phyloP scores from a whole-genome alignment of 208 protist genomes.

The Leishmania major region DNA sequence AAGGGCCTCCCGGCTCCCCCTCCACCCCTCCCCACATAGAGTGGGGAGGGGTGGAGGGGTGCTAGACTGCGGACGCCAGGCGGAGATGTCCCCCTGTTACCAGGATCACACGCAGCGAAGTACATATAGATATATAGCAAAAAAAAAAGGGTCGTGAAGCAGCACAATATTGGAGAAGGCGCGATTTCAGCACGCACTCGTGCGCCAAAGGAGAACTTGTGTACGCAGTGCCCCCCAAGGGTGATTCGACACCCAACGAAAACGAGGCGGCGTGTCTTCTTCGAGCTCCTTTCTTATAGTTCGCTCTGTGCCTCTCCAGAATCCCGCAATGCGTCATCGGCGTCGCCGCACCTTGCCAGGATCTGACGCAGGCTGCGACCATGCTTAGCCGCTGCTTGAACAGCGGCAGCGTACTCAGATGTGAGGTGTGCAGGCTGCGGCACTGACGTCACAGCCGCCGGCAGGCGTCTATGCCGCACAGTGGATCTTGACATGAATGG shows the following conservation, averaged over 20 bases:
- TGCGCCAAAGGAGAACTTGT: neutral
- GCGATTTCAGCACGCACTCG: neutral
- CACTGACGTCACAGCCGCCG: neutral
- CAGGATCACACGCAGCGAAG: too few species aligned
- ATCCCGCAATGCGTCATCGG: neutral
- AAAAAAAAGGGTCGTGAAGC: neutral
- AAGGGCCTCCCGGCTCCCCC: too few species aligned
- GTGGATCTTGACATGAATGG: neutral
- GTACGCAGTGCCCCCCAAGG: neutral
- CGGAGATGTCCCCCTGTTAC: too few species aligned
- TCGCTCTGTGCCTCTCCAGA: neutral
- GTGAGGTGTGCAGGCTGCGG: neutral
- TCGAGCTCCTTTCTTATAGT: neutral
- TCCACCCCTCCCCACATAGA: too few species aligned
- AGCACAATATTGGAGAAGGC: neutral
- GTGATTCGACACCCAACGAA: too few species aligned
- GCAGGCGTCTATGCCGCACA: neutral
- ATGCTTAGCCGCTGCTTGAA: constrained; percentile 9
- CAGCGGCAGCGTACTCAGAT: constrained; percentile 12
- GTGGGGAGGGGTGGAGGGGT: too few species aligned
- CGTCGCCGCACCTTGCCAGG: constrained; percentile 6
- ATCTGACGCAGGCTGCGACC: constrained; percentile 12
- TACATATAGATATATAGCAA: too few species aligned
- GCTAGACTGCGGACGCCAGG: too few species aligned
- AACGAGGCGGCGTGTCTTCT: neutral